Evolutionary conservation across 306 rosid species (phyloP).

Genomic region (Sindora glabra): DNA sequence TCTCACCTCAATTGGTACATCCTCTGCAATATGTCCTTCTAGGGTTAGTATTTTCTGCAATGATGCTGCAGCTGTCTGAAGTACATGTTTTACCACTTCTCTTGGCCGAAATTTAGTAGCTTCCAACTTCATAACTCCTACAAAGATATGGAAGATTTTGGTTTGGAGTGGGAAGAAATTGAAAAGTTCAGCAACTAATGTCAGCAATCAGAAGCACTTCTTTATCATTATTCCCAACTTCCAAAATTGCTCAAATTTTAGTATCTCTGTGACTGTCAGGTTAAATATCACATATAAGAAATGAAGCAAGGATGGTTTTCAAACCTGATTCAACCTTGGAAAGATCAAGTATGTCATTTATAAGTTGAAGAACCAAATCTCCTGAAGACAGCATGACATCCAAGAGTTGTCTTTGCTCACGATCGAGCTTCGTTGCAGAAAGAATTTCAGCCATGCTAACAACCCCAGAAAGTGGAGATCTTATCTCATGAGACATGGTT

Average conservation of each 20-base stretch:
- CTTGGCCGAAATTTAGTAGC: constrained; percentile 86
- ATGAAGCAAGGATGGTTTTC: constrained; percentile 13
- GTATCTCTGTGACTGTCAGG: too few relatives aligned
- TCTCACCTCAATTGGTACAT: constrained; percentile 84
- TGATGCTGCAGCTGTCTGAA: constrained; percentile 95
- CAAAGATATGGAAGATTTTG: not conserved
- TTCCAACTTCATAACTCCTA: constrained; percentile 94
- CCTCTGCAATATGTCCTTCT: constrained; percentile 86
- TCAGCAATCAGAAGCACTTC: not conserved
- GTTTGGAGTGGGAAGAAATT: constrained; percentile 1
- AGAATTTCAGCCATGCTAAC: constrained; percentile 96
- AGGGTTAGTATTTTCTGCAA: constrained; percentile 72
- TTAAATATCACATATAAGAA: too few relatives aligned
- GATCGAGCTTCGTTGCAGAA: constrained; percentile 70
- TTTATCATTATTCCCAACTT: too few relatives aligned
- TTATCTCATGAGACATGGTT: constrained; percentile 96
- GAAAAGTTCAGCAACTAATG: not conserved
- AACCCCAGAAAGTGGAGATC: constrained; percentile 89
- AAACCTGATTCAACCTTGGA: constrained; percentile 95
- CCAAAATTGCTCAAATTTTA: too few relatives aligned
- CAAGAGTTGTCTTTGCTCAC: constrained; percentile 68
- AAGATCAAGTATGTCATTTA: constrained; percentile 92
- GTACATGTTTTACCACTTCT: constrained; percentile 83
- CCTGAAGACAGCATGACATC: constrained; percentile 91
- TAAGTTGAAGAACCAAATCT: constrained; percentile 92